phyloP scores from a whole-genome alignment of 2,329 filamentous ascomycete species.

The Aureobasidium sp. region DNA sequence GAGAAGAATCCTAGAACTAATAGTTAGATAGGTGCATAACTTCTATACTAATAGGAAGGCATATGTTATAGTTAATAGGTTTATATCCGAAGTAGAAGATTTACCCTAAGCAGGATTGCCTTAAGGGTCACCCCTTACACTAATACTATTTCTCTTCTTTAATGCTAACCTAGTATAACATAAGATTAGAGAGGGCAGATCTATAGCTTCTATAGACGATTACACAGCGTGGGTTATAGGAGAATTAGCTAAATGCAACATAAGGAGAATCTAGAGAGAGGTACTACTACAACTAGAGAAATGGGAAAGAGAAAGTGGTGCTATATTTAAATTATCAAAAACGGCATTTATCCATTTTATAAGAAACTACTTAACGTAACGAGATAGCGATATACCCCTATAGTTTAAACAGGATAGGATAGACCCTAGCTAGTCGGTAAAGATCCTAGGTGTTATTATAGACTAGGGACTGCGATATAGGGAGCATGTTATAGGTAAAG shows the following conservation, averaged over 20 bases:
- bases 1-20: too few species aligned
- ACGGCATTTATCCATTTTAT: slow-evolving; percentile 21
- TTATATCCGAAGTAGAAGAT: not conserved
- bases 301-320: slow-evolving; percentile 19
- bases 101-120: not conserved
- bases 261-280: slow-evolving; percentile 14
- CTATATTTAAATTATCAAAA: slow-evolving; percentile 27
- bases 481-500: not conserved
- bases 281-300: slow-evolving; percentile 12
- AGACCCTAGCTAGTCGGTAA: not conserved
- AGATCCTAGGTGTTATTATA: not conserved
- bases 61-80: slow-evolving; percentile 15
- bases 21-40: slow-evolving; percentile 21
- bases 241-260: slow-evolving; percentile 15
- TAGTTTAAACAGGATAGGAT: not conserved
- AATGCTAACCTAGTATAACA: slow-evolving; percentile 23
- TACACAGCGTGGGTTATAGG: slow-evolving; percentile 20
- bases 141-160: slow-evolving; percentile 23
- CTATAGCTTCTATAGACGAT: too few species aligned
- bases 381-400: not conserved
- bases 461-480: not conserved
- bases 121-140: slow-evolving; percentile 7
- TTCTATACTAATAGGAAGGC: slow-evolving; percentile 21
- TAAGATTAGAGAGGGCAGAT: too few species aligned
- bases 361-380: too few species aligned